Evolutionary conservation across 176 grass and related monocot species (phyloP), one percentile per base, ranked within the genome.

Genomic region (Eremochloa ophiuroides): DNA sequence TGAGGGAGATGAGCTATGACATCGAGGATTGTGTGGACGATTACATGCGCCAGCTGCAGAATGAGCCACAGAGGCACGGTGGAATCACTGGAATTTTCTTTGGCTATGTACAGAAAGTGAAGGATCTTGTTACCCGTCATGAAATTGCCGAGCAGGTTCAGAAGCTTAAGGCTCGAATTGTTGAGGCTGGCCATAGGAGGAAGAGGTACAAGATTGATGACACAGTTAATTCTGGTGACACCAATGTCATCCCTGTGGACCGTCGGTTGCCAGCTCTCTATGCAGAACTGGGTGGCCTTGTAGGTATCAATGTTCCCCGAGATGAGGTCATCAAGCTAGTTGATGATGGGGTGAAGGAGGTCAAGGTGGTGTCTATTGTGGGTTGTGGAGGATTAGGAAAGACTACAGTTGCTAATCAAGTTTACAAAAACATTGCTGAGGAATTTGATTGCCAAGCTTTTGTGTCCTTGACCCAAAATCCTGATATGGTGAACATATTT

Each of bases 191-290:
- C 1, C 70, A 76, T 6, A 30, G 82, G 18, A 67, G 47, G 11
- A 67, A 76, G 35, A 64, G 78, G 33, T 89, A 80, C 78, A 86
- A 66, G 83, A 30, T 82, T 23, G 77, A 82, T 58, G 43, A 40
- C 2, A 35, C 46, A 0, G 50, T 72, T 9, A 27, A 25, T 26
- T 76, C 25, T 13, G 9, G 8, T 35, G 39, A 16, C 6, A 8
- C 1, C 44, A 62, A 6, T 6, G 42, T 62, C 15, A 40, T 76
- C 20, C 10, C 56, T 30, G 22, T 80, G 0, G 82, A 86, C 3
- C 80, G 27, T 2, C 66, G 35, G 10, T 18, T 83, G 58, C 73
- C 80, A 13, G 80, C 74, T 0, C 74, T 78, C 4, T 88, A 66
- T 59, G 67, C 66, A 0, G 86, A 88, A n/a, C 4, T 48, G 35